phyloP scores from a whole-genome alignment of 176 grass and related monocot genomes.

The Cocos nucifera region DNA sequence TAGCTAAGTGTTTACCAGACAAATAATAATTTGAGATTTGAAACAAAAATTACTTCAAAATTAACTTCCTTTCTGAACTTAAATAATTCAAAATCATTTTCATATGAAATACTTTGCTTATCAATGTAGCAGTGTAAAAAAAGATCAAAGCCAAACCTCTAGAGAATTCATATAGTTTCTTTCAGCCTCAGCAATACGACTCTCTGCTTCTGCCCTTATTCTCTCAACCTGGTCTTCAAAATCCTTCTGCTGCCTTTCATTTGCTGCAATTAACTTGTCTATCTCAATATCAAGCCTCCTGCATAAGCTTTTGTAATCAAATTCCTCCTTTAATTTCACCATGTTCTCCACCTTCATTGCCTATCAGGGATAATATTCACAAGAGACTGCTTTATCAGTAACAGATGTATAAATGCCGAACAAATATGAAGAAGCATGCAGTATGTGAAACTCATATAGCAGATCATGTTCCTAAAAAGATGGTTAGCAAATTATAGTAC shows the following conservation, averaged over 20 bases:
- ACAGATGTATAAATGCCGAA: no score
- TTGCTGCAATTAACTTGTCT: slow-evolving; percentile 88
- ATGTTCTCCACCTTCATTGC: slow-evolving; percentile 99
- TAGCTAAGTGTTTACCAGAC: no score
- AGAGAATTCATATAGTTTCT: slow-evolving; percentile 47
- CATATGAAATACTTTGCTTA: no score
- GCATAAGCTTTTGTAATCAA: slow-evolving; percentile 98
- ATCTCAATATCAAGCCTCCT: slow-evolving; percentile 93
- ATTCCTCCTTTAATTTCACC: slow-evolving; percentile 99
- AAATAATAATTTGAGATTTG: no score
- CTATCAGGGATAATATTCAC: slow-evolving; percentile 19
- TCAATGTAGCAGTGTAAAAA: background rate
- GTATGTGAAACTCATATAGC: no score
- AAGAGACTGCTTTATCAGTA: no score
- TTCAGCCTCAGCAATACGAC: slow-evolving; percentile 63
- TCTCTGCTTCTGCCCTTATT: slow-evolving; percentile 77
- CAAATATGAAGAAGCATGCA: no score
- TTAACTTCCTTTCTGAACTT: no score
- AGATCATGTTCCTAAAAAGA: no score
- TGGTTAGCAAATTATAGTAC: no score
- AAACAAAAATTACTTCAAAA: no score
- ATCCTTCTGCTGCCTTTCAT: slow-evolving; percentile 82
- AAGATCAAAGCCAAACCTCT: slow-evolving; percentile 51
- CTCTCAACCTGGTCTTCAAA: slow-evolving; percentile 93
- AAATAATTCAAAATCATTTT: no score